Evolutionary conservation across 208 protist genomes (phyloP), one percentile per base, ranked within the genome.

Genomic region (Porcisia hertigi): DNA sequence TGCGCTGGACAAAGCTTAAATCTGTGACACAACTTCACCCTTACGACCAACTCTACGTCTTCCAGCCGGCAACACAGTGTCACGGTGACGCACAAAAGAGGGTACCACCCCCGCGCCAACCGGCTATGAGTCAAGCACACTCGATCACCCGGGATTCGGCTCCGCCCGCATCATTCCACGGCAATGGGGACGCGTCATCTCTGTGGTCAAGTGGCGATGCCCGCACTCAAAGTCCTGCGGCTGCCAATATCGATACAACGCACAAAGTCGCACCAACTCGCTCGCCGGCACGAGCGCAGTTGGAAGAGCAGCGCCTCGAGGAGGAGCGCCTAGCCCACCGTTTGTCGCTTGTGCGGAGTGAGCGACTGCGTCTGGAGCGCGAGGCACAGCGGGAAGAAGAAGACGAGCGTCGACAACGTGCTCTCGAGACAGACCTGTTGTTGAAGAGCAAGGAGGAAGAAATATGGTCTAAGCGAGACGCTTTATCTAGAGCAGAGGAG

Each of bases 1-100:
- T 92, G 64, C 71, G 82, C 60, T 96, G 92, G 92, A 74, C 75
- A n/a, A 75, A 85, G 54, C 76, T 96, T 0, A 66, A 85, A 55
- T 83, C 77, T 2, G 53, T 84, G 30, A 53, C 83, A 3, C 90
- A 96, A 75, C 75, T 95, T n/a, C 87, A 92, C 71, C 89, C 94
- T 76, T 95, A 93, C 79, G 90, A 95, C 71, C 92, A 96, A 79
- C 75, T 96, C 6, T 96, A 96, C 74, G 80, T 90, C 20, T 96
- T 94, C 69, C 92, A 96, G 75, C 90, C 92, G 0, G 88, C 92
- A 47, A 89, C 71, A 1, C 36, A 60, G 47, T 86, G 79, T 71
- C 88, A 96, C 75, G 78, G 43, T 5, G 92, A 96, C 71, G 69
- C 76, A 16, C 88, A 92, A 80, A 86, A 93, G 64, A 88, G 92